These are phyloP conservation scores for Hypoxylon intermedium DNA, from an alignment of 495 filamentous ascomycete species.

Conservation along the genomic window DNA sequence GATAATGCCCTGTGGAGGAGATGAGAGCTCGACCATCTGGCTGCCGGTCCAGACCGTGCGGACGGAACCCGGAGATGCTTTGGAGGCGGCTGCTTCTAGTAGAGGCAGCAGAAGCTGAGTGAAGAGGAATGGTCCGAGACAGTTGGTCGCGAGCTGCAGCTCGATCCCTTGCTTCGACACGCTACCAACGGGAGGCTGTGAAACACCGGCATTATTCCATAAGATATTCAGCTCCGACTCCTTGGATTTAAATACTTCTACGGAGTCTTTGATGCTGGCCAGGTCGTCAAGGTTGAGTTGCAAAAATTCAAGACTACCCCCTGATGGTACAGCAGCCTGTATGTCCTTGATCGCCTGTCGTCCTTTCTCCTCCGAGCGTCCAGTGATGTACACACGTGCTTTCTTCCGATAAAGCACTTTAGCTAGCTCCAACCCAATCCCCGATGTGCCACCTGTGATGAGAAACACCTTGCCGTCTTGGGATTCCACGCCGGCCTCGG, in stretches of 20 bases:
- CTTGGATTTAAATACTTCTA: conserved; percentile 27
- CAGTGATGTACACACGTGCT: conserved; percentile 55
- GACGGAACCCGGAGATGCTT: conserved; percentile 9
- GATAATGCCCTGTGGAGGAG: conserved; percentile 44
- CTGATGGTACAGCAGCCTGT: conserved; percentile 16
- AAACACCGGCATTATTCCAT: conserved; percentile 51
- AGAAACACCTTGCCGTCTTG: conserved; percentile 50
- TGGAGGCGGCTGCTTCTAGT: conserved; percentile 22
- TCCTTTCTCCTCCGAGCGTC: conserved; percentile 44
- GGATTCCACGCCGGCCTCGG: conserved; percentile 22
- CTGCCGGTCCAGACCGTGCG: conserved; percentile 51
- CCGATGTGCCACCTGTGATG: conserved; percentile 52
- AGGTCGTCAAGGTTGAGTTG: conserved; percentile 41
- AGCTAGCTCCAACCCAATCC: conserved; percentile 53
- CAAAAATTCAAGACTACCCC: conserved; percentile 36
- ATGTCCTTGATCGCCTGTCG: conserved; percentile 36
- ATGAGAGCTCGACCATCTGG: conserved; percentile 31
- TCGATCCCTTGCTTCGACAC: conserved; percentile 48
- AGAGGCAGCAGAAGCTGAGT: conserved; percentile 51
- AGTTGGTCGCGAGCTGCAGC: conserved; percentile 46
- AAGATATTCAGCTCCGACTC: conserved; percentile 40
- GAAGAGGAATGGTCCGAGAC: conserved; percentile 46
- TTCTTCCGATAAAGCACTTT: conserved; percentile 50
- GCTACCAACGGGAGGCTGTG: conserved; percentile 39
- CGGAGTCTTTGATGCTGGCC: conserved; percentile 35